Evolutionary conservation across 306 rosid species (phyloP).

Genomic region (Acacia melanoxylon): DNA sequence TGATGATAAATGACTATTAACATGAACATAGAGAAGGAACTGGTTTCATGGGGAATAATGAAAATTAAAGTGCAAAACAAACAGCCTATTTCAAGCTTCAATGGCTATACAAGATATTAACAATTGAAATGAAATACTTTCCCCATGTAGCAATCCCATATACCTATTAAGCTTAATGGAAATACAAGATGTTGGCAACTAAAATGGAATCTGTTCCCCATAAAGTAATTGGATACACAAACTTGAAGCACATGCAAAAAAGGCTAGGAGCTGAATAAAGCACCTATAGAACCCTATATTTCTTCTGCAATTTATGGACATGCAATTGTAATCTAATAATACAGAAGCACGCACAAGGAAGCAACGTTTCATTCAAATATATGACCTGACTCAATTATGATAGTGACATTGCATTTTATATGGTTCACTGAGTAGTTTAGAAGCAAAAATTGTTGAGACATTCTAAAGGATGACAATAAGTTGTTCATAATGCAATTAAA

Average conservation of each 20-base stretch:
- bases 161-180: background rate
- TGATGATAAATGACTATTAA: background rate
- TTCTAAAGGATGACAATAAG: background rate
- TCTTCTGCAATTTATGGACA: background rate
- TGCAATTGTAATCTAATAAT: background rate
- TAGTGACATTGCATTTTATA: background rate
- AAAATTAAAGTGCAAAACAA: background rate
- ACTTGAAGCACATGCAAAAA: background rate
- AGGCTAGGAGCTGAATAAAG: background rate
- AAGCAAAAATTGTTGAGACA: background rate
- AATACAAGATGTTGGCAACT: background rate
- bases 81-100: background rate
- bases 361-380: background rate
- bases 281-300: constrained; percentile 7
- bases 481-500: too few relatives aligned
- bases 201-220: background rate
- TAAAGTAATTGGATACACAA: background rate
- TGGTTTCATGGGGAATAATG: background rate
- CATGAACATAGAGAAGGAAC: background rate
- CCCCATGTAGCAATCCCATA: background rate
- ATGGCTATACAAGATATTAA: background rate
- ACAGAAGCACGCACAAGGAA: background rate
- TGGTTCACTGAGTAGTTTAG: background rate
- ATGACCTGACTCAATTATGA: background rate
- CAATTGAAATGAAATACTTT: background rate